Base-by-base conservation (phyloP, 768 basidiomycete genomes). In the Paxillus ammoniavirescens region DNA sequence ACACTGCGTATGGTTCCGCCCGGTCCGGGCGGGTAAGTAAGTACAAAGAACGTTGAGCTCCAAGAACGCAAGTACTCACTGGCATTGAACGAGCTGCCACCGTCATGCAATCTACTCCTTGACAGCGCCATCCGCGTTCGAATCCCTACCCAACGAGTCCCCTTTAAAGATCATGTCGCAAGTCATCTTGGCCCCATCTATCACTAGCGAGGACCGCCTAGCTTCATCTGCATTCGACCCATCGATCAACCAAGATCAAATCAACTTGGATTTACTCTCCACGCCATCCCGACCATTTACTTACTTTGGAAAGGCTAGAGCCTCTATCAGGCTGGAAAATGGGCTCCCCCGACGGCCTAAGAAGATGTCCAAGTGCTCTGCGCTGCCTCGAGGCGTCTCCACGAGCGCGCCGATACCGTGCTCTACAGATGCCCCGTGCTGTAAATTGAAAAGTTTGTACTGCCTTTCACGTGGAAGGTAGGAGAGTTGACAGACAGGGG, bases 401-500 rank as follows among this genome's bases (percentile, higher is more conserved):
- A 57, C 53, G 54, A 56, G n/a, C 59, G 72, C 45, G 54, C 75
- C 21, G 66, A 76, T 50, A 55, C 48, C 33, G 68, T 76, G 23
- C 43, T 77, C 26, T 79, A 78, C 54, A 65, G 70, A 43, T 69
- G 69, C 5, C 70, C 78, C 23, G 67, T 74, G 23, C 67, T 79
- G 17, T 59, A 71, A 50, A 65, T 66, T 2, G 40, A 59, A 10
- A 57, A 64, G 26, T 58, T 61, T 8, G 56, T 76, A 37, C 48
- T 62, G 12, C 66, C 75, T 15, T 73, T 79, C 43, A 56, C 69
- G 51, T 72, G 75, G 42, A 77, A 75, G 9, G 61, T 63, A 17
- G 55, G 59, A 15, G 58, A 62, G 14, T 17, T n/a, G 18, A 31
- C 26, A 21, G 5, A 15, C 8, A 18, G 23, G n/a, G 21, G 7